Evolutionary conservation across 2,329 filamentous ascomycete species (phyloP).

Genomic region (Epichloe typhina): DNA sequence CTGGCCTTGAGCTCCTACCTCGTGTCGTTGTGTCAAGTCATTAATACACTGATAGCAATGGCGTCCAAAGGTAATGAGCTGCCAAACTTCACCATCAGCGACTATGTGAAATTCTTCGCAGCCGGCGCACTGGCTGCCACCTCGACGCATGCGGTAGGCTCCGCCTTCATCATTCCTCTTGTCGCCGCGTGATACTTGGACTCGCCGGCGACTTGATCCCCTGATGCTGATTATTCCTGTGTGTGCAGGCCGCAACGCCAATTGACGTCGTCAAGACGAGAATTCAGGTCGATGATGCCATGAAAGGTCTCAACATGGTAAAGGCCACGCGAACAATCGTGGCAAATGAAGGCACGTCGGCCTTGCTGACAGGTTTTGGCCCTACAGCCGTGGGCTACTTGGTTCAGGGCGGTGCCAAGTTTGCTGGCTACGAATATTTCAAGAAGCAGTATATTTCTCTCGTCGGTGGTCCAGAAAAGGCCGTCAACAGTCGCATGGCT

Average conservation of each 20-base stretch:
- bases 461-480: conserved; percentile 39
- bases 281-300: conserved; percentile 76
- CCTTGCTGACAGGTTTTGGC: conserved; percentile 71
- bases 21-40: background rate
- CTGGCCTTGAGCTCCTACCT: background rate
- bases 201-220: background rate
- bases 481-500: conserved; percentile 31
- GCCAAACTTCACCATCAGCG: conserved; percentile 26
- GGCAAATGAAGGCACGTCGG: conserved; percentile 63
- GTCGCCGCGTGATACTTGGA: background rate
- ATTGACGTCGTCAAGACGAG: conserved; percentile 74
- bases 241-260: conserved; percentile 35
- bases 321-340: conserved; percentile 68
- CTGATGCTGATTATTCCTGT: conserved; percentile 1
- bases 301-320: conserved; percentile 76
- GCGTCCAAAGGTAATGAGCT: conserved; percentile 17
- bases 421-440: conserved; percentile 89
- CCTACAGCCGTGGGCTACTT: conserved; percentile 81
- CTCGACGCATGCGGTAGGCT: conserved; percentile 34
- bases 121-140: conserved; percentile 40
- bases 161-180: background rate
- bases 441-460: conserved; percentile 73
- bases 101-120: conserved; percentile 40
- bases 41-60: conserved; percentile 9
- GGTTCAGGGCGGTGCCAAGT: conserved; percentile 82